A percentile compares a stretch with the other conserved stretches of the same genome.
phyloP scores from a whole-genome alignment of 169 alveolate species.

The Babesia gibsoni region DNA sequence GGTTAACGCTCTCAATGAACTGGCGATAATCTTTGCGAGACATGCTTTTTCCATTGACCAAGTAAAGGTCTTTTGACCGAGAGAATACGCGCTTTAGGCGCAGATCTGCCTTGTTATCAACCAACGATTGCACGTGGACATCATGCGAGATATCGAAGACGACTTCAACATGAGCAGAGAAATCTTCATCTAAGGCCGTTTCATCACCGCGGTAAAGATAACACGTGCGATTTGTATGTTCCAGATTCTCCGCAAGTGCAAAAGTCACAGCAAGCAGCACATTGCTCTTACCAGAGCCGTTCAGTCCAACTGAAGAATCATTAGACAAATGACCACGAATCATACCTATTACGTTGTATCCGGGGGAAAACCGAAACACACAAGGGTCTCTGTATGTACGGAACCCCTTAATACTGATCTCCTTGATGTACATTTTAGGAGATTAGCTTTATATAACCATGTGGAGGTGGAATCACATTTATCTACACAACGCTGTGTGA shows the following conservation, averaged over 20 bases:
- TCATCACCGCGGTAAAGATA: slow-evolving; percentile 54
- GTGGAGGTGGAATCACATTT: background rate
- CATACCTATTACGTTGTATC: slow-evolving; percentile 62
- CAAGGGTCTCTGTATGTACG: slow-evolving; percentile 81
- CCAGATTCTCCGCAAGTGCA: slow-evolving; percentile 32
- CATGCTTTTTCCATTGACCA: slow-evolving; percentile 49
- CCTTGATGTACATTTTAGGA: slow-evolving; percentile 76
- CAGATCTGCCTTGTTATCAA: slow-evolving; percentile 24
- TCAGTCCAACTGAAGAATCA: slow-evolving; percentile 42
- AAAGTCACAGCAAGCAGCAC: slow-evolving; percentile 52
- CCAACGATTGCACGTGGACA: background rate
- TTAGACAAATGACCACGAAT: background rate
- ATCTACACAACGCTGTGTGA: background rate
- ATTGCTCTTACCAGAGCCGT: slow-evolving; percentile 65
- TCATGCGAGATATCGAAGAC: slow-evolving; percentile 33
- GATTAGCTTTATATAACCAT: background rate
- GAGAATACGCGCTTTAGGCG: slow-evolving; percentile 46
- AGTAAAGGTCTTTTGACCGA: slow-evolving; percentile 34
- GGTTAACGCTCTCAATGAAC: slow-evolving; percentile 32
- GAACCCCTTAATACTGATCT: slow-evolving; percentile 78
- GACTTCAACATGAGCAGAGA: slow-evolving; percentile 45
- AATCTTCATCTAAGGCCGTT: slow-evolving; percentile 30
- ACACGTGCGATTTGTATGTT: slow-evolving; percentile 7
- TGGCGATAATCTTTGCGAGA: slow-evolving; percentile 54
- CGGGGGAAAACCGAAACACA: slow-evolving; percentile 37